Evolutionary conservation across 2,329 filamentous ascomycete genomes (phyloP).

Genomic region (Sclerotinia sclerotiorum): DNA sequence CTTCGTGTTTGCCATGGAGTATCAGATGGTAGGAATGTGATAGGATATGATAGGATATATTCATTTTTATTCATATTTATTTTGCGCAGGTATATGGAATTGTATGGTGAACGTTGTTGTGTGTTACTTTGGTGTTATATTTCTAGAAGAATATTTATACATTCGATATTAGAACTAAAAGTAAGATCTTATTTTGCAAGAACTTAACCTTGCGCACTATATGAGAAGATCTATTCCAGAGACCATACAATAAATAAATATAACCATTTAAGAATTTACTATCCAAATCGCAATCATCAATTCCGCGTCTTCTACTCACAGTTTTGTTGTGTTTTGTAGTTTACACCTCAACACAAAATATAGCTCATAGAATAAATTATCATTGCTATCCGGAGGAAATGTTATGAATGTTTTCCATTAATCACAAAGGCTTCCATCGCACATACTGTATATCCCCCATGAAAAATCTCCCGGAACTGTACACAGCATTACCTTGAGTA

Average conservation of each 20-base stretch:
- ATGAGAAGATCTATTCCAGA: background rate
- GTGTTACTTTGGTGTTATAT: background rate
- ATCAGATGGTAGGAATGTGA: background rate
- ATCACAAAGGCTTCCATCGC: background rate
- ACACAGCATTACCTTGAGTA: background rate
- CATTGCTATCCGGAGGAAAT: background rate
- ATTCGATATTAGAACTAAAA: no score
- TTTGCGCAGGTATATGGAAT: no score
- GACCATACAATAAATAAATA: background rate
- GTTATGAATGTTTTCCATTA: background rate
- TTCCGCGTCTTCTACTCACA: no score
- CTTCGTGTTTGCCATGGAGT: conserved; percentile 6
- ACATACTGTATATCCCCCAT: no score
- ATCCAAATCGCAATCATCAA: no score
- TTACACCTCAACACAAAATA: background rate
- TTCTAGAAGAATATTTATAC: background rate
- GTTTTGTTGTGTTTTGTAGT: no score
- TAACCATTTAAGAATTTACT: background rate
- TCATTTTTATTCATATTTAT: background rate
- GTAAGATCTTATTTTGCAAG: no score
- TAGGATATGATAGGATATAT: no score
- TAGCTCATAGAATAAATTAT: background rate
- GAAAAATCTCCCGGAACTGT: background rate
- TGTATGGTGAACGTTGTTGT: background rate
- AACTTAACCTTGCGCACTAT: no score